Base-by-base conservation (phyloP, 805 yeast genomes). In the Zygoascus biomembranicola region DNA sequence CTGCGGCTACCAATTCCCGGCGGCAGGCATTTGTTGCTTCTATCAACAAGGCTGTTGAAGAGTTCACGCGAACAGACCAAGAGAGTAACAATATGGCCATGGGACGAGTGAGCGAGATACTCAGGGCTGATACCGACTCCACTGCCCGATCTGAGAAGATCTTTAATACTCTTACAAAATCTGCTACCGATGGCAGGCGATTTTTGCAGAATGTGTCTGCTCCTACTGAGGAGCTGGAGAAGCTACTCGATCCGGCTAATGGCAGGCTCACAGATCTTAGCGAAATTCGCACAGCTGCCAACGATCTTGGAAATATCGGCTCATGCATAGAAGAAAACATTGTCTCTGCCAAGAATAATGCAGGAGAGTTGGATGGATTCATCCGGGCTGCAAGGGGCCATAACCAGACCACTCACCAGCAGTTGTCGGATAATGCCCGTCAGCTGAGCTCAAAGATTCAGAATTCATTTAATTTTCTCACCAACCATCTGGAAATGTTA, bases 1-100 rank as follows among this genome's bases (percentile, higher is more conserved):
- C 42, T 9, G 37, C 18, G 16, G 35, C 47, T 26, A 42, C 57
- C 8, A 39, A 16, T 8, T 31, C 18, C 10, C 49, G 51, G 23
- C 35, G 41, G 16, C 50, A 32, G 39, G 43, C 16, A 8, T 46
- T 54, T 19, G 19, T 43, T 13, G 31, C 47, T 13, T 26, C 23
- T 10, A 43, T 54, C 14, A 23, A 51, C 32, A 20, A 16, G 18
- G 14, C 51, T 16, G n/a, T 54, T 9, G 50, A 54, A 23, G 43
- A 46, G 14, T 54, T 19, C 31, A 23, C 52, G 10, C 20, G 26
- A 10, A 49, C 18, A 20, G 41, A 42, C 14, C 23, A 42, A n/a
- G 37, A 18, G 16, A 26, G 47, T 8, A 42, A 18, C 5, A 42
- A 42, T 19, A 11, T 11, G 18, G 26, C 20, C 4, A 42, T 18